Base-by-base conservation (phyloP, 139 green algal species). In the Pleodorina starrii region DNA sequence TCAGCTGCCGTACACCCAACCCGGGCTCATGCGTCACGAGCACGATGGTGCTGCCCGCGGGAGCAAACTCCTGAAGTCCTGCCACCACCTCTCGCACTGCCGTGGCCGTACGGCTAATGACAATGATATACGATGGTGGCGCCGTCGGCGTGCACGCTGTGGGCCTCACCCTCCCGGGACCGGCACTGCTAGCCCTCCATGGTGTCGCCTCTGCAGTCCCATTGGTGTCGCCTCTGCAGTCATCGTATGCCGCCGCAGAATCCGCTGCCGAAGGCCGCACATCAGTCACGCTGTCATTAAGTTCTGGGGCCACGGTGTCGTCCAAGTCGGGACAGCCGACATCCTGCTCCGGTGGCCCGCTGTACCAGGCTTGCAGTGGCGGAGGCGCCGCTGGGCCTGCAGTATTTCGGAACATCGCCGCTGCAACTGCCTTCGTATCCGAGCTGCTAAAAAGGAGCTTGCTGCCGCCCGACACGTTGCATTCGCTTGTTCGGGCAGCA, bases 31-130 rank as follows among this genome's bases (percentile, higher is more conserved):
- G 82, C 3, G 82, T 88, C 23, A 88, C 29, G 1, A 88, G 46
- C 27, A 32, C 44, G n/a, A 88, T 79, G 44, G 82, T 80, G 46
- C 66, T 80, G 10, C 82, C 66, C 29, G 43, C 44, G 0, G 82
- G 82, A 2, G 82, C 82, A 6, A 79, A 88, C 60, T 79, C 82
- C 82, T 54, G 66, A 32, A 88, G 63, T 2, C 82, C 82, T 1
- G 63, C 32, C 44, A 88, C 44, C 29, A 88, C 82, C 44, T 69
- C 82, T n/a, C 66, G 66, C 12, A 88, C 68, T 23, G 82, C 82
- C 5, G 42, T 63, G 1, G 46, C 82, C 23, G 82, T 88, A 23
- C 82, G 82, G 68, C 82, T 88, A 63, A 88, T 79, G 9, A 88
- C 82, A 63, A 88, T 88, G 44, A 88, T 79, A 44, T 88, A 63